Conservation (phyloP, 768 basidiomycete genomes). For the Podaxis sp. region DNA sequence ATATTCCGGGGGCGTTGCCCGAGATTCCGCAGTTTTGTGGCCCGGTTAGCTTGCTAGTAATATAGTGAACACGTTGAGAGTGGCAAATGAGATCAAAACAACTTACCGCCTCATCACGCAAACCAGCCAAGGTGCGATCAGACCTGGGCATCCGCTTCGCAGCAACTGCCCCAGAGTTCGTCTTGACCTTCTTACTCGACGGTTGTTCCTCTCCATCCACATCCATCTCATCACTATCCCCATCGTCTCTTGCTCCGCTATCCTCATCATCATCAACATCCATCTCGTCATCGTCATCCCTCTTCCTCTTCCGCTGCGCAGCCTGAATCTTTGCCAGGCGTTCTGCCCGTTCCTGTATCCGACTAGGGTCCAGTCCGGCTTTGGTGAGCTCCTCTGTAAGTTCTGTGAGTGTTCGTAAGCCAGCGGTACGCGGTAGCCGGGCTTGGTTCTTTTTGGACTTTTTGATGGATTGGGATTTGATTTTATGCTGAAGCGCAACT, state of each 20-base stretch:
- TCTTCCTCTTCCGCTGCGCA: slow-evolving; percentile 70
- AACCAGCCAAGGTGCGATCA: slow-evolving; percentile 75
- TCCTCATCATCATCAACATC: slow-evolving; percentile 58
- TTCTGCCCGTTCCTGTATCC: slow-evolving; percentile 85
- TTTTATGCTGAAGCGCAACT: slow-evolving; percentile 60
- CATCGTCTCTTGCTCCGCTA: slow-evolving; percentile 46
- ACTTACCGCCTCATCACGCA: slow-evolving; percentile 73
- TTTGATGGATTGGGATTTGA: slow-evolving; percentile 75
- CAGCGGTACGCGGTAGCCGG: slow-evolving; percentile 76
- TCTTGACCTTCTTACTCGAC: slow-evolving; percentile 61
- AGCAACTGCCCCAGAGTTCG: slow-evolving; percentile 56
- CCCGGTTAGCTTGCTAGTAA: slow-evolving; percentile 73
- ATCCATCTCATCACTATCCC: slow-evolving; percentile 43
- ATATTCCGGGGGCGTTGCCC: slow-evolving; percentile 86
- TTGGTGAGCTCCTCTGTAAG: slow-evolving; percentile 80
- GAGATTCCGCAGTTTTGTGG: slow-evolving; percentile 80
- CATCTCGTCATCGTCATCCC: slow-evolving; percentile 51
- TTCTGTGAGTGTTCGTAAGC: slow-evolving; percentile 68
- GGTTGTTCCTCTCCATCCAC: slow-evolving; percentile 53
- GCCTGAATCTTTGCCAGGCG: slow-evolving; percentile 73
- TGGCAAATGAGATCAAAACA: slow-evolving; percentile 4
- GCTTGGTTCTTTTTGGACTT: slow-evolving; percentile 86
- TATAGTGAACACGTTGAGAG: slow-evolving; percentile 14
- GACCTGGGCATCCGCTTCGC: slow-evolving; percentile 59
- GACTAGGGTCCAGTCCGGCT: slow-evolving; percentile 86